A percentile compares a stretch with the other conserved stretches of the same genome.
phyloP scores from a whole-genome alignment of 2,329 filamentous ascomycete genomes.

The Botrytis pseudocinerea region DNA sequence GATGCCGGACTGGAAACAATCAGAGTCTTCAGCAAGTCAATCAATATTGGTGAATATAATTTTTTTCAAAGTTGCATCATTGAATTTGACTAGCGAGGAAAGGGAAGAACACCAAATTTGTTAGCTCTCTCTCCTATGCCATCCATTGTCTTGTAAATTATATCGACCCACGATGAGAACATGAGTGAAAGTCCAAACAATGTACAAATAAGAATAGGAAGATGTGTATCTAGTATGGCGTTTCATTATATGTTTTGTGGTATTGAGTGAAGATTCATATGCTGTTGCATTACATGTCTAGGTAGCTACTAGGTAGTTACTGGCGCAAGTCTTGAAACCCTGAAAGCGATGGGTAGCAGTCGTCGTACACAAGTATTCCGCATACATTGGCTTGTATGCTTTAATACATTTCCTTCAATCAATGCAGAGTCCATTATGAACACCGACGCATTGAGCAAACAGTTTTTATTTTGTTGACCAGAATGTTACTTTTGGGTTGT shows the following conservation, averaged over 20 bases:
- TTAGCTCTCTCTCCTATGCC: neutral
- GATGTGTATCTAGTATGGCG: neutral
- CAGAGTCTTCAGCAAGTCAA: neutral
- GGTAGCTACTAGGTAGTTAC: neutral
- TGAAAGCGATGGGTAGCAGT: neutral
- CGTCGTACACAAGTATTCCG: neutral
- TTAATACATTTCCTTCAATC: neutral
- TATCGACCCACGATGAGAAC: neutral
- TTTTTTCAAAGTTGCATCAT: conserved; percentile 5
- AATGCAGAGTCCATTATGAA: neutral
- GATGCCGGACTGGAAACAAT: conserved; percentile 2
- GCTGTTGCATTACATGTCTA: neutral
- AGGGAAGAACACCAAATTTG: conserved; percentile 19
- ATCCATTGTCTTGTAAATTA: neutral
- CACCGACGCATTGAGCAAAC: neutral
- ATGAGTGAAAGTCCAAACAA: neutral
- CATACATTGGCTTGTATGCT: neutral
- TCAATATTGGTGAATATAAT: conserved; percentile 3
- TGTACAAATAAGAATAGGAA: neutral
- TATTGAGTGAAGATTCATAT: neutral
- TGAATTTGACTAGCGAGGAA: conserved; percentile 15
- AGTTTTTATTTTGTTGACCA: neutral
- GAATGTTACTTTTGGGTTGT: neutral
- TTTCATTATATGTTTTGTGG: neutral
- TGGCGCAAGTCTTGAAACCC: neutral